phyloP scores from a whole-genome alignment of 257 asterid species.

The Marsdenia floribunda region DNA sequence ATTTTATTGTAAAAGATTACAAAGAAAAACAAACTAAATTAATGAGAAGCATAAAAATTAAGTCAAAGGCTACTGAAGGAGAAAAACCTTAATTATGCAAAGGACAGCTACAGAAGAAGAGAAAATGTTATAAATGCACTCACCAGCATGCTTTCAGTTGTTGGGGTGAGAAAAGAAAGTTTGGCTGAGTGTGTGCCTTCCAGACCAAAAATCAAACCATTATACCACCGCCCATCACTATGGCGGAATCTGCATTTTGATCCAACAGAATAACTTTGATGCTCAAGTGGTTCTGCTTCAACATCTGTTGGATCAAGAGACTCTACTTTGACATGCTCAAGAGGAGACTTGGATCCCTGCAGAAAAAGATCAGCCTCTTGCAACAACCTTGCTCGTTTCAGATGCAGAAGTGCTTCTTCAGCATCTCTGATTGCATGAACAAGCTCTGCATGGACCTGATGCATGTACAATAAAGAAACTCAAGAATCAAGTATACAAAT shows the following conservation, averaged over 20 bases:
- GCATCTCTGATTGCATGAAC: constrained; percentile 67
- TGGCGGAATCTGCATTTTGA: constrained; percentile 90
- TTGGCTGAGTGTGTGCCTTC: constrained; percentile 64
- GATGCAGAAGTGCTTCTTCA: constrained; percentile 85
- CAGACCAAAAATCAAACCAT: constrained; percentile 62
- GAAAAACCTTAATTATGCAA: neutral
- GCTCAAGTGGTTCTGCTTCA: constrained; percentile 49
- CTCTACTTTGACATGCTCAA: constrained; percentile 41
- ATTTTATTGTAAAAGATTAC: too few relatives aligned
- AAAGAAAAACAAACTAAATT: too few relatives aligned
- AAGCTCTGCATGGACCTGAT: constrained; percentile 71
- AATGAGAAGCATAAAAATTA: too few relatives aligned
- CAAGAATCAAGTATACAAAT: constrained; percentile 6
- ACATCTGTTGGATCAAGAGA: constrained; percentile 42
- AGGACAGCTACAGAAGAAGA: neutral
- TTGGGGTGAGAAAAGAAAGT: constrained; percentile 71
- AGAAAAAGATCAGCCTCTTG: constrained; percentile 62
- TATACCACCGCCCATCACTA: constrained; percentile 89
- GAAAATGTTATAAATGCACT: constrained; percentile 29
- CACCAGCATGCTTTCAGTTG: constrained; percentile 90
- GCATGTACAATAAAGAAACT: constrained; percentile 1
- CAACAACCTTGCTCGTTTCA: constrained; percentile 69
- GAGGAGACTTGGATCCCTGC: constrained; percentile 26
- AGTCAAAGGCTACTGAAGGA: neutral
- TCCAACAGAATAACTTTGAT: constrained; percentile 52